These are phyloP conservation scores for Thielaviopsis ethacetica DNA, from an alignment of 2,329 filamentous ascomycete species.

Conservation along the genomic window DNA sequence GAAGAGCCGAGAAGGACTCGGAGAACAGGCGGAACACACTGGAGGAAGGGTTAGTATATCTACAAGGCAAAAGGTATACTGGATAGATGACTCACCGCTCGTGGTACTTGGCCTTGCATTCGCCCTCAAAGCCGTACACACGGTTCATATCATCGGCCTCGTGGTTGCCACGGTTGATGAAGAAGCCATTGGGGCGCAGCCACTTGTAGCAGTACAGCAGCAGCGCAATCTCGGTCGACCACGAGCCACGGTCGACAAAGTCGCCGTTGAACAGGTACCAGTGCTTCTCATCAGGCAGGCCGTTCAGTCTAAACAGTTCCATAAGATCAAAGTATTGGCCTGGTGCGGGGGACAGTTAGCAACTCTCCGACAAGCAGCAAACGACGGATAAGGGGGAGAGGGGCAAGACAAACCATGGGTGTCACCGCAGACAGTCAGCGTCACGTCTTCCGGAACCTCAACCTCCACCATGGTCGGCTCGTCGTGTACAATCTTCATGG, in stretches of 20 bases:
- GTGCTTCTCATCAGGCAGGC: slow-evolving; percentile 68
- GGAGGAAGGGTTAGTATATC: neutral
- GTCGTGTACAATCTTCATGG: slow-evolving; percentile 76
- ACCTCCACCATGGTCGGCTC: slow-evolving; percentile 97
- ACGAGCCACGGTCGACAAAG: slow-evolving; percentile 93
- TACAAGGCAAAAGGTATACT: neutral
- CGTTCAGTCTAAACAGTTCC: slow-evolving; percentile 88
- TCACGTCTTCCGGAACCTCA: slow-evolving; percentile 57
- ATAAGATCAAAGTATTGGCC: slow-evolving; percentile 96
- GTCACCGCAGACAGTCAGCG: slow-evolving; percentile 89
- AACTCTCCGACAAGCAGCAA: neutral
- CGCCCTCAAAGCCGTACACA: slow-evolving; percentile 94
- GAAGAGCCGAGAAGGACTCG: slow-evolving; percentile 89
- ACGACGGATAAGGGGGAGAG: neutral
- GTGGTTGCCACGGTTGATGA: slow-evolving; percentile 95
- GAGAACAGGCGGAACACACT: slow-evolving; percentile 93
- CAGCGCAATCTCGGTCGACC: slow-evolving; percentile 94
- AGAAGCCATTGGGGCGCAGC: slow-evolving; percentile 74
- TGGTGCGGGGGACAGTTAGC: slow-evolving; percentile 25
- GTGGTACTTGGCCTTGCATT: slow-evolving; percentile 96
- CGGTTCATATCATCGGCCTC: slow-evolving; percentile 99
- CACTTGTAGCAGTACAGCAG: slow-evolving; percentile 94
- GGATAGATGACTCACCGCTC: slow-evolving; percentile 36
- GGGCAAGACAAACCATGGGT: slow-evolving; percentile 61
- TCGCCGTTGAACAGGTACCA: slow-evolving; percentile 97